These are phyloP conservation scores for Eucalyptus grandis DNA, from an alignment of 345 rosid genomes.

Conservation along the genomic window DNA sequence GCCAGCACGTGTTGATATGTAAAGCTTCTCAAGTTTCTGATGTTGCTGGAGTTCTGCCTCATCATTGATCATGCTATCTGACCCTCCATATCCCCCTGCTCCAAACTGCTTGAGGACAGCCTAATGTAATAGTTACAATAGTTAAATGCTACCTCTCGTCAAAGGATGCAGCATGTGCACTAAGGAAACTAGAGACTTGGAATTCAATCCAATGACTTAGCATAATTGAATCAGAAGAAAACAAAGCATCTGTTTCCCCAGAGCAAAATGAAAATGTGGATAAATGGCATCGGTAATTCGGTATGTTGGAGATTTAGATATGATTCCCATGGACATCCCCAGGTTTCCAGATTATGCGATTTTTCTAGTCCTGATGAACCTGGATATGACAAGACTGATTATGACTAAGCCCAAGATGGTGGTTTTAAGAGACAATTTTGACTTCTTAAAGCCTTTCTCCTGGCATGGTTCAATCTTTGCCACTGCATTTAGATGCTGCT, in stretches of 20 bases:
- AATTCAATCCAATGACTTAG: not conserved
- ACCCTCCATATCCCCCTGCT: conserved; percentile 76
- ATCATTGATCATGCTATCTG: conserved; percentile 56
- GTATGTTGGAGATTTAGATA: not conserved
- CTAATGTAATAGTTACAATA: conserved; percentile 6
- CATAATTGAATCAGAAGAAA: not conserved
- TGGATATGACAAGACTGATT: not conserved
- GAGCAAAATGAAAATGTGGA: not conserved
- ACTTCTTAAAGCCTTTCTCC: not conserved
- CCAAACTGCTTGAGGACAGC: conserved; percentile 95
- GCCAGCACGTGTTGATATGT: conserved; percentile 79
- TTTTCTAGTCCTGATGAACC: not conserved
- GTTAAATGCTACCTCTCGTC: not conserved
- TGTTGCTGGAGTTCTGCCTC: conserved; percentile 70
- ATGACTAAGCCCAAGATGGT: not conserved
- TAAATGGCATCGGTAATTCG: not conserved
- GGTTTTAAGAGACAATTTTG: not conserved
- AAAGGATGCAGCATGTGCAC: not conserved
- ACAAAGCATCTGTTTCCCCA: not conserved
- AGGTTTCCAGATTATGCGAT: not conserved
- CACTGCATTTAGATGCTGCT: not conserved
- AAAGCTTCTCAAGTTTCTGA: conserved; percentile 88
- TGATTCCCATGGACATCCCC: not conserved
- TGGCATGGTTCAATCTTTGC: not conserved
- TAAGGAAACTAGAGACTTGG: not conserved